Evolutionary conservation across 257 asterid genomes (phyloP), one percentile per base, ranked within the genome.

Genomic region (Capsicum chinense): DNA sequence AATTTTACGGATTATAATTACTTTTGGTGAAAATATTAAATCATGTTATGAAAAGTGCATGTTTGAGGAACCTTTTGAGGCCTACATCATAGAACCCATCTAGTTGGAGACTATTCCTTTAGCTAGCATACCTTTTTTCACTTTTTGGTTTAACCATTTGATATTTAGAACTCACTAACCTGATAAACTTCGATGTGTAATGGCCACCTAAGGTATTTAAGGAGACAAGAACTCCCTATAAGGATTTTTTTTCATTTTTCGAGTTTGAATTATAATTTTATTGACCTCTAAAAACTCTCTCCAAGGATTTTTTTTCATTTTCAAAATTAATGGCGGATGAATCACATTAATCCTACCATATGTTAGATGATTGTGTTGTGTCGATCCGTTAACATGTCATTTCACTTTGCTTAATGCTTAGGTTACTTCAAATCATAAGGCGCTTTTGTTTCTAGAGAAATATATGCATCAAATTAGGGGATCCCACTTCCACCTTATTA

Each of bases 331-430:
- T 21, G 37, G 6, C 10, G 3, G 3, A 68, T 7, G 11, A 3
- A 68, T 39, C 4, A 37, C 5, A 67, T 37, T 26, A 26, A 63
- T 63, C 42, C 9, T 16, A 8, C 54, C 79, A 39, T 19, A 69
- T 39, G 42, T 69, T 69, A 78, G 82, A 78, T 78, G 64, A 78
- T 26, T 54, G 64, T 78, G 26, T 78, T 26, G 47, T 54, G 64
- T 78, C 82, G 54, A 78, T 54, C 64, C 64, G 14, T 78, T 78
- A 78, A 5, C 21, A 78, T 54, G 64, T 78, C 64, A 78, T 14
- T 54, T 78, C 82, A 78, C 82, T 78, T 78, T 54, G 82, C 82
- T 78, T 78, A 52, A 47, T 78, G 2, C 54, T 78, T 52, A 54
- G 82, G 82, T 54, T 54, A 78, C 64, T 78, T 78, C 64, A 54